Evolutionary conservation across 176 grass and related monocot species (phyloP), one percentile per base, ranked within the genome.

Genomic region (Eleusine indica): DNA sequence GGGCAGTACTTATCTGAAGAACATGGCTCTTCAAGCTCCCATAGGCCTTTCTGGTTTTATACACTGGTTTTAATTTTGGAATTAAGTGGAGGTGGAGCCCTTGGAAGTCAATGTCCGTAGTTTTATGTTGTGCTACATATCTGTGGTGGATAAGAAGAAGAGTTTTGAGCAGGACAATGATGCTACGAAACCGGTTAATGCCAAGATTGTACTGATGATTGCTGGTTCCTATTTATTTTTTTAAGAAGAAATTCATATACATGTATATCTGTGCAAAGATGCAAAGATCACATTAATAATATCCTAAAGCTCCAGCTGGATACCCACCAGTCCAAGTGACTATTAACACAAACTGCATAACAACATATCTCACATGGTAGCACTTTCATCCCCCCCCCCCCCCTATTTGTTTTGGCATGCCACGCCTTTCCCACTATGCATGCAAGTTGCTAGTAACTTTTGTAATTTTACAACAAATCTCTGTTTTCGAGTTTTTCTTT

Each of bases 11-110:
- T 44, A 30, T 79, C 58, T 6, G 1, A 14, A 66, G 11, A 72
- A 66, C 40, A 6, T 52, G 73, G 11, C 86, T 77, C 73, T 87
- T 83, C 73, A 28, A 65, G 32, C 73, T 53, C 46, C 73, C 54
- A 64, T 35, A 71, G 35, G 73, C 65, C 66, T 7, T 88, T 78
- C 73, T 72, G 56, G 66, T 11, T 58, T 19, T 19, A 10, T 4
- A 42, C 30, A 28, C 11, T 10, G 1, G 3, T 22, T 22, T 1
- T 12, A 42, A 0, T 46, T 25, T 48, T 7, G 1, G 62, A 29
- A 61, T 70, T 63, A 48, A 43, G 21, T 73, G 43, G 4, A 51
- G 2, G 40, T 52, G 65, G 22, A 63, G 62, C 62, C 10, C 25
- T 29, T 65, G 3, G 9, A 65, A 65, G 22, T 30, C 3, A 30